A percentile compares a stretch with the other conserved stretches of the same genome.
phyloP scores from a whole-genome alignment of 768 basidiomycete species.

The Lentinula lateritia region DNA sequence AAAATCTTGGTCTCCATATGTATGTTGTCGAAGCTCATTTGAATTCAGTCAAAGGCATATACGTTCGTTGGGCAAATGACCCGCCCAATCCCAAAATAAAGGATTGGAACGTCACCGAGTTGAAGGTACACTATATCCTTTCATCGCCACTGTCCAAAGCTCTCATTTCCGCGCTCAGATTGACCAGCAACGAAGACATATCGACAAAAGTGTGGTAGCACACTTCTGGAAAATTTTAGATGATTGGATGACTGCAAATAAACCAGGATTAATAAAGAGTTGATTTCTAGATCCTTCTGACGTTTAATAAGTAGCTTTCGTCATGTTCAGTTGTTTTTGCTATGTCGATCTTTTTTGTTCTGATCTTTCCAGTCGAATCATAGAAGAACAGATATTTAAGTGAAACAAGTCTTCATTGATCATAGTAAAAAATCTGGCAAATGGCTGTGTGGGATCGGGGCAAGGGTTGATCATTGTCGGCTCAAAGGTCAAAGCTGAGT shows the following conservation, averaged over 20 bases:
- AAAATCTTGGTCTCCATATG: slow-evolving; percentile 10
- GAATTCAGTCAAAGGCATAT: slow-evolving; percentile 82
- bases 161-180: slow-evolving; percentile 46
- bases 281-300: neutral
- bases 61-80: slow-evolving; percentile 93
- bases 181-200: slow-evolving; percentile 82
- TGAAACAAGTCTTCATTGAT: no score
- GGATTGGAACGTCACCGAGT: slow-evolving; percentile 96
- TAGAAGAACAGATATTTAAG: no score
- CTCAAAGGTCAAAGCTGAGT: neutral
- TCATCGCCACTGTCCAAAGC: neutral
- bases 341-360: neutral
- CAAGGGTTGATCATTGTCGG: no score
- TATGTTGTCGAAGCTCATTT: neutral
- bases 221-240: slow-evolving; percentile 95
- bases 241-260: slow-evolving; percentile 75
- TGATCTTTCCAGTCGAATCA: no score
- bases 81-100: slow-evolving; percentile 83
- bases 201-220: slow-evolving; percentile 91
- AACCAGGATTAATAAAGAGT: slow-evolving; percentile 63
- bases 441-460: no score
- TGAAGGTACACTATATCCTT: slow-evolving; percentile 54
- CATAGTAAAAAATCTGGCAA: no score
- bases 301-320: neutral
- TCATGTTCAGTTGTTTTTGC: neutral